These are phyloP conservation scores for Stachybotrys chartarum DNA, from an alignment of 2,329 filamentous ascomycete species.

Conservation along the genomic window DNA sequence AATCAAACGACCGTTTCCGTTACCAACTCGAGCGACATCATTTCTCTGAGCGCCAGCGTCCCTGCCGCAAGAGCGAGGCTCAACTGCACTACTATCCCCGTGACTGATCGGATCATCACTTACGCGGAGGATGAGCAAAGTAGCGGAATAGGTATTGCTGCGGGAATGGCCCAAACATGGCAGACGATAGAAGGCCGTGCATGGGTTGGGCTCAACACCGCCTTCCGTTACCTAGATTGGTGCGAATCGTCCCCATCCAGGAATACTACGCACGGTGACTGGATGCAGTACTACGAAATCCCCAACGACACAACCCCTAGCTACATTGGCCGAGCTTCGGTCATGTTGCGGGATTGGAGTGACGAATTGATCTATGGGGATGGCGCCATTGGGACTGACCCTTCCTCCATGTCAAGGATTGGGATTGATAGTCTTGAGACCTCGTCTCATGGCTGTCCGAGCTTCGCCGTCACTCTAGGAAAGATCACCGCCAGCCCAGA, in stretches of 20 bases:
- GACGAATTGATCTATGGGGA: conserved; percentile 8
- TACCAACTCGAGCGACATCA: conserved; percentile 3
- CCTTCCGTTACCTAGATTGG: conserved; percentile 9
- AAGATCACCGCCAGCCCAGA: conserved; percentile 1
- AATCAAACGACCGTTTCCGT: conserved; percentile 3
- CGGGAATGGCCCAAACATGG: conserved; percentile 3
- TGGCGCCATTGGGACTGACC: conserved; percentile 11
- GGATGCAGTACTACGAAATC: conserved; percentile 13
- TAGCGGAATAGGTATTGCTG: conserved; percentile 1
- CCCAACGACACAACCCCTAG: conserved; percentile 7
- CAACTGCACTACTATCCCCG: conserved; percentile 11
- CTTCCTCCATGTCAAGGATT: conserved; percentile 4
- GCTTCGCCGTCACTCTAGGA: conserved; percentile 9
- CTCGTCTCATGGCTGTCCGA: conserved; percentile 7
- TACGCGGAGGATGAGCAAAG: conserved; percentile 4
- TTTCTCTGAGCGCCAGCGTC: conserved; percentile 7
- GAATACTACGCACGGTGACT: conserved; percentile 4
- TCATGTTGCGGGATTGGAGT: conserved; percentile 12
- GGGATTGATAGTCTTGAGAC: conserved; percentile 6
- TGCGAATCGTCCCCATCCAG: conserved; percentile 9
- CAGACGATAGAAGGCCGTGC: conserved; percentile 3
- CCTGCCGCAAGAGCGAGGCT: conserved; percentile 11
- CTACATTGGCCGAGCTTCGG: conserved; percentile 12
- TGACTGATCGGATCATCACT: conserved; percentile 5
- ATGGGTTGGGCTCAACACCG: conserved; percentile 11